phyloP scores from a whole-genome alignment of 2,329 filamentous ascomycete species.

The Colletotrichum karsti region DNA sequence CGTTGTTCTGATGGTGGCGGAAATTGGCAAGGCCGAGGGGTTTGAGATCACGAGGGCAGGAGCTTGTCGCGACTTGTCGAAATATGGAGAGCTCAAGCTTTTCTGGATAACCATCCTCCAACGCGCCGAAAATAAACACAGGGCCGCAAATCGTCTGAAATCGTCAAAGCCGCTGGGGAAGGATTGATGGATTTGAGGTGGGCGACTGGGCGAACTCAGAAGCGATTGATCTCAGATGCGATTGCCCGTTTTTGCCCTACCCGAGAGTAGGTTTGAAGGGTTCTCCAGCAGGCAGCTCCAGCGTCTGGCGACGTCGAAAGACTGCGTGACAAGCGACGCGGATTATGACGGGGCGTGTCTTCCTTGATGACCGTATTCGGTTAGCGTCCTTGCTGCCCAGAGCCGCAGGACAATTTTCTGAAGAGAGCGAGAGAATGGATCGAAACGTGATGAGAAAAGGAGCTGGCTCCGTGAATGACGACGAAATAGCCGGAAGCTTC shows the following conservation, averaged over 20 bases:
- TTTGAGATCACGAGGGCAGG: constrained; percentile 9
- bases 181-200: neutral
- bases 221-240: neutral
- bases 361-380: constrained; percentile 5
- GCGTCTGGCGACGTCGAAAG: constrained; percentile 18
- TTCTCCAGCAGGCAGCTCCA: constrained; percentile 10
- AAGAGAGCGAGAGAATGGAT: neutral
- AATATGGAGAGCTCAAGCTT: constrained; percentile 27
- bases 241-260: constrained; percentile 10
- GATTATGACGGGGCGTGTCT: constrained; percentile 27
- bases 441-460: neutral
- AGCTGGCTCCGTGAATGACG: neutral
- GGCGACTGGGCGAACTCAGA: neutral
- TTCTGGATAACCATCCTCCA: constrained; percentile 28
- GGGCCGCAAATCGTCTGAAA: neutral
- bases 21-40: neutral
- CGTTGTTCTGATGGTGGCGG: neutral
- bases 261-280: neutral
- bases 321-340: constrained; percentile 29
- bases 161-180: neutral
- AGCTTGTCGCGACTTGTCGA: constrained; percentile 30
- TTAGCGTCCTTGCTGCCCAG: constrained; percentile 9
- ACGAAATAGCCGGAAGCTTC: neutral
- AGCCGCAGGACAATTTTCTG: neutral
- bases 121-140: constrained; percentile 5